Evolutionary conservation across 106 monocot species (phyloP).

Genomic region (Dioscorea zingiberensis): DNA sequence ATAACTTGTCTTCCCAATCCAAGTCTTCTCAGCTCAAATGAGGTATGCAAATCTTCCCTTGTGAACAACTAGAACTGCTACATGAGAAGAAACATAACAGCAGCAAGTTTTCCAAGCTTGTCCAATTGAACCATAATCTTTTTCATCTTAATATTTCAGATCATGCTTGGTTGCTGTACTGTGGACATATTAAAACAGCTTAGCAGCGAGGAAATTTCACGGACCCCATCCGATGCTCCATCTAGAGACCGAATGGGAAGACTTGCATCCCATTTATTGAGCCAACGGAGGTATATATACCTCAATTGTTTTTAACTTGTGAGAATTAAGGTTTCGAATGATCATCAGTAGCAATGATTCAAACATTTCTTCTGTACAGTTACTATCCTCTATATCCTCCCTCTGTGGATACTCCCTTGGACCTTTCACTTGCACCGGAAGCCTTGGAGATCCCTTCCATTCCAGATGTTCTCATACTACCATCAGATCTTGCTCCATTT

Average conservation of each 20-base stretch:
- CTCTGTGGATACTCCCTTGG: conserved; percentile 60
- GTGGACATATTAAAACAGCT: conserved; percentile 90
- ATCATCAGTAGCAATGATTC: not conserved
- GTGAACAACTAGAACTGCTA: no score
- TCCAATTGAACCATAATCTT: no score
- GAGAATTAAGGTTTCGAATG: not conserved
- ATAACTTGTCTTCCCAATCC: conserved; percentile 90
- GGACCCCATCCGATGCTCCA: conserved; percentile 33
- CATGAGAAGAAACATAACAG: no score
- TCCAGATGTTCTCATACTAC: conserved; percentile 72
- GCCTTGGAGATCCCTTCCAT: conserved; percentile 57
- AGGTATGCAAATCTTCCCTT: conserved; percentile 46
- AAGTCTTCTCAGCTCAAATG: conserved; percentile 65
- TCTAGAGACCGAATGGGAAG: conserved; percentile 64
- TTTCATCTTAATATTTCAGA: conserved; percentile 24
- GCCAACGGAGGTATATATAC: conserved; percentile 54
- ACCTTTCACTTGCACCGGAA: conserved; percentile 76
- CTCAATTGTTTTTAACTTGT: not conserved
- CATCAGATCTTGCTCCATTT: conserved; percentile 93
- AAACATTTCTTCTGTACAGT: conserved; percentile 24
- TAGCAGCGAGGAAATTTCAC: conserved; percentile 91
- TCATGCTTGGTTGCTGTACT: conserved; percentile 67
- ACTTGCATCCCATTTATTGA: conserved; percentile 70
- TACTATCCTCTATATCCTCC: conserved; percentile 93
- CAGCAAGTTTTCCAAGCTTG: no score